Base-by-base conservation (phyloP, 176 grass and related monocot genomes). In the Cocos nucifera region DNA sequence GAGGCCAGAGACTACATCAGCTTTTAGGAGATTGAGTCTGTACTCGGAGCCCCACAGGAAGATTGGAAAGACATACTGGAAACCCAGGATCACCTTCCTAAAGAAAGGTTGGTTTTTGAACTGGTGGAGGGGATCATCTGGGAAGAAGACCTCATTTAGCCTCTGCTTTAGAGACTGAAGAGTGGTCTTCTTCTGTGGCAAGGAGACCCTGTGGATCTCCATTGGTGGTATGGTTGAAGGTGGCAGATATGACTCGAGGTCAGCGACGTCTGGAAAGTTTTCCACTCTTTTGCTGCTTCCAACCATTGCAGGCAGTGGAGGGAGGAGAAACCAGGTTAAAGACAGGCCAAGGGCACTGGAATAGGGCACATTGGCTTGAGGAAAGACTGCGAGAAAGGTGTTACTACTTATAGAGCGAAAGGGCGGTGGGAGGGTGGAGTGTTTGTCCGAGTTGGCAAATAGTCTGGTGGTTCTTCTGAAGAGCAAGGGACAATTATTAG, bases 41-140 rank as follows among this genome's bases (percentile, higher is more conserved):
- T 98, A 98, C 6, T 68, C 67, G 62, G 94, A 78, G 3, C 82
- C 88, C 94, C 94, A 98, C 27, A 89, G 61, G 72, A 98, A 83
- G 75, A 98, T 93, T 61, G 94, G 94, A 62, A 98, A 93, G 58
- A 98, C 73, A 71, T 81, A 98, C 12, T 98, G 94, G 23, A 98
- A 50, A 52, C 78, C 94, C 6, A 89, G 71, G 60, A 82, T 63
- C 19, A 89, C 65, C 65, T 83, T 85, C 67, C 59, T 77, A 56
- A 53, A 81, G 67, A 51, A 75, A 70, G 23, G 73, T 74, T 98
- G 88, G 76, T 98, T 81, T 84, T 83, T 92, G 93, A 98, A 98
- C 59, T 83, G 73, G 69, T 89, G 81, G 50, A 98, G 84, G 14
- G 88, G 88, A 57, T 98, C 81, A 74, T 98, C 94, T 20, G 94